Base-by-base conservation (phyloP, 495 filamentous ascomycete genomes). In the Xylaria flabelliformis region DNA sequence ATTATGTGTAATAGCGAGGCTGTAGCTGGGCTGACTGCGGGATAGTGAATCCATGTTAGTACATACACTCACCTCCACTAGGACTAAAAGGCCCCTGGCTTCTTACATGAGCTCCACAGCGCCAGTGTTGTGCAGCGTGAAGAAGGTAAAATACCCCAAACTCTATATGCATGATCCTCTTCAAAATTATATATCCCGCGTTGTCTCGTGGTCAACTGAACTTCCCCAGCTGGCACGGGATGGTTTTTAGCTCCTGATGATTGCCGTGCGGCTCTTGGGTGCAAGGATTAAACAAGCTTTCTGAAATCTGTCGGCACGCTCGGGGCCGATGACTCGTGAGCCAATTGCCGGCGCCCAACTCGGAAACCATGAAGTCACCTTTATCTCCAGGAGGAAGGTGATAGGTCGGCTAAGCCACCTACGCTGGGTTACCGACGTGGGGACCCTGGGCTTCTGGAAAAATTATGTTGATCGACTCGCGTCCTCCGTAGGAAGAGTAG, bases 201-300 rank as follows among this genome's bases (percentile, higher is more conserved):
- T 44, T 21, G 29, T 66, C 26, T 50, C 9, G 32, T 36, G 32
- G 64, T 53, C 17, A 15, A 66, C 64, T 24, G n/a, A 8, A n/a
- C 29, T 32, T 15, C 12, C 24, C 41, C 12, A 12, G 58, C 32
- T 39, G 26, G 42, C 13, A 7, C 41, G 29, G 1, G 46, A 26
- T 29, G 64, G 12, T 42, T 53, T 29, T 46, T 7, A 10, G 21
- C 21, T 29, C 64, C 64, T 66, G 46, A 53, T 17, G 19, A 66
- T 39, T 64, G 61, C n/a, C 39, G 61, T 67, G 65, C 65, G 65
- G 65, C 65, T 67, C 65, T 55, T 42, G 65, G 10, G 50, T 42
- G 50, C 65, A 67, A 32, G 65, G 65, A n/a, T 67, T n/a, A 67
- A 67, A 67, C 65, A 67, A 67, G 65, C 65, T 67, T 67, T 67